These are phyloP conservation scores for Sabuloglossum arenarium DNA, from an alignment of 495 filamentous ascomycete genomes.

Conservation along the genomic window DNA sequence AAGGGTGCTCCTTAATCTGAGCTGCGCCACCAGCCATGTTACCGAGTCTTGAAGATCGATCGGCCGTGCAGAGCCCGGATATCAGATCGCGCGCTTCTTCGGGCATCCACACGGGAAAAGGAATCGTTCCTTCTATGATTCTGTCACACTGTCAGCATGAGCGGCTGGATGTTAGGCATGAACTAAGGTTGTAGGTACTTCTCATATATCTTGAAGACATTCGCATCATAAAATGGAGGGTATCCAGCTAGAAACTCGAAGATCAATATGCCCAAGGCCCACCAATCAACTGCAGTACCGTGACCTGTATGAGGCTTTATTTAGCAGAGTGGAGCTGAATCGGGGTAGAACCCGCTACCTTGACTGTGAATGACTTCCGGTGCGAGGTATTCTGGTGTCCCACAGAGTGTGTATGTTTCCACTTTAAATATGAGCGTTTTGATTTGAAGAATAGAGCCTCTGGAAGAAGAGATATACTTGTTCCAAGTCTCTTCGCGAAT, in stretches of 20 bases:
- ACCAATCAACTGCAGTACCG: slow-evolving; percentile 96
- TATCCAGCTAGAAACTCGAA: slow-evolving; percentile 94
- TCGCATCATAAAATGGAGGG: slow-evolving; percentile 92
- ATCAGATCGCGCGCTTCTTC: slow-evolving; percentile 68
- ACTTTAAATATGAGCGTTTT: slow-evolving; percentile 16
- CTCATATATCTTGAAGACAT: slow-evolving; percentile 92
- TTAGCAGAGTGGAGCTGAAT: neutral
- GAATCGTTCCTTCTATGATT: slow-evolving; percentile 53
- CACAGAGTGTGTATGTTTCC: slow-evolving; percentile 92
- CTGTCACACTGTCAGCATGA: slow-evolving; percentile 16
- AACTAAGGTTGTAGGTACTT: slow-evolving; percentile 29
- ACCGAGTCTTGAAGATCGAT: slow-evolving; percentile 68
- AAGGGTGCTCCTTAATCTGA: slow-evolving; percentile 70
- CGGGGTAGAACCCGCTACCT: slow-evolving; percentile 13
- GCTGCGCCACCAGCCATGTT: slow-evolving; percentile 70
- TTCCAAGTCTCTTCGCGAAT: slow-evolving; percentile 68
- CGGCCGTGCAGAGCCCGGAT: slow-evolving; percentile 66
- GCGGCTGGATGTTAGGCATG: slow-evolving; percentile 18
- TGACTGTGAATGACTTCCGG: slow-evolving; percentile 94
- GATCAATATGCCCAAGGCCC: slow-evolving; percentile 88
- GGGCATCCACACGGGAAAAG: slow-evolving; percentile 50
- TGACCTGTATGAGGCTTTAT: slow-evolving; percentile 31
- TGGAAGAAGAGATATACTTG: slow-evolving; percentile 4
- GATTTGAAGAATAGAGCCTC: neutral
- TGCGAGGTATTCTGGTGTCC: slow-evolving; percentile 90